phyloP scores from a whole-genome alignment of 192 early-diverging fungal species.

The Entophlyctis luteolus region DNA sequence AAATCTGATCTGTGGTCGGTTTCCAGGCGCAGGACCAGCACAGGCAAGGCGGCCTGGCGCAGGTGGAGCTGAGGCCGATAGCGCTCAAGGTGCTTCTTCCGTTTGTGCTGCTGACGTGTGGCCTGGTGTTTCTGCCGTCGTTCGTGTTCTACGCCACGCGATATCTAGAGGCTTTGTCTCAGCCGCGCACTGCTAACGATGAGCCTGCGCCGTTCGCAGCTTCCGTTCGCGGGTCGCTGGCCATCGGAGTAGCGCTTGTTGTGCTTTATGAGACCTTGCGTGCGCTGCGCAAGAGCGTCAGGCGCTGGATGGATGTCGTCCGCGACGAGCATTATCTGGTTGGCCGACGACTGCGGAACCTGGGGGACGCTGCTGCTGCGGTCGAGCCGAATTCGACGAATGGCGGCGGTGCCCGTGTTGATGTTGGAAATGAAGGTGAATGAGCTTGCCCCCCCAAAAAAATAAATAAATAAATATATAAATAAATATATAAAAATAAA shows the following conservation, averaged over 20 bases:
- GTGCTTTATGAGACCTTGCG: constrained; percentile 22
- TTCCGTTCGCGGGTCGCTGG: neutral
- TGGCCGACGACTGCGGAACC: constrained; percentile 80
- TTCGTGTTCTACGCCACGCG: neutral
- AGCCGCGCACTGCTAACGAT: no score
- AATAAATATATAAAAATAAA: no score
- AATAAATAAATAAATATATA: no score
- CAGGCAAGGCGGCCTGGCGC: constrained; percentile 23
- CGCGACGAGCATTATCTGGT: constrained; percentile 83
- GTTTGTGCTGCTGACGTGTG: constrained; percentile 2
- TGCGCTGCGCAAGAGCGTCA: constrained; percentile 30
- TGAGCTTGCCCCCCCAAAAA: no score
- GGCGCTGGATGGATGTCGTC: constrained; percentile 70
- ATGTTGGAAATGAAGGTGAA: no score
- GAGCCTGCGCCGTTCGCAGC: neutral
- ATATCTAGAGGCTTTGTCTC: constrained; percentile 4
- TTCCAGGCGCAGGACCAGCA: constrained; percentile 26
- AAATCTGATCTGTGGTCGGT: neutral
- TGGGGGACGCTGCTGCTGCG: constrained; percentile 39
- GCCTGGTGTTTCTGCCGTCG: neutral
- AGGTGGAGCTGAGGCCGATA: constrained; percentile 21
- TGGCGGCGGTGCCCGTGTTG: no score
- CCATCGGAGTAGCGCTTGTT: neutral
- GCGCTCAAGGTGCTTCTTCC: constrained; percentile 11
- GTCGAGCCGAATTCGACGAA: no score